Conservation (phyloP, 202 grass and related monocot species). For the Zizania palustris region DNA sequence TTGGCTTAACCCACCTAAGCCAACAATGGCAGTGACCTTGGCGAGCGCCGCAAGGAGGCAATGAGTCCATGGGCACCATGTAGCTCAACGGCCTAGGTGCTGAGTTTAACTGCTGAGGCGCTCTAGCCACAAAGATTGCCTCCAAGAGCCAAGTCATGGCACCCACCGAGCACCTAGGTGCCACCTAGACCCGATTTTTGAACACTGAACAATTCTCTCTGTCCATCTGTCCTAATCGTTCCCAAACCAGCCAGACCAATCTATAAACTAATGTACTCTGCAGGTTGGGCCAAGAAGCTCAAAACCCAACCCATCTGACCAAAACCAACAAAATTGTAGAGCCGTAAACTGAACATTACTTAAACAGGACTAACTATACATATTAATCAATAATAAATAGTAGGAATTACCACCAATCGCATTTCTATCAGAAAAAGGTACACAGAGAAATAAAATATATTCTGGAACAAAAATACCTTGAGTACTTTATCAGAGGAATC, state of each 20-base stretch:
- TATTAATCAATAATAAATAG: constrained; percentile 24
- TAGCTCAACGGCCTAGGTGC: too few species aligned
- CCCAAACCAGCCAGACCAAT: not conserved
- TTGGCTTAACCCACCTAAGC: not conserved
- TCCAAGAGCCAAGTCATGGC: too few species aligned
- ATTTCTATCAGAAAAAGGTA: constrained; percentile 33
- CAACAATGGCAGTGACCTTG: not conserved
- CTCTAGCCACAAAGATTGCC: too few species aligned
- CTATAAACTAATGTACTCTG: not conserved
- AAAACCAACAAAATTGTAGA: not conserved
- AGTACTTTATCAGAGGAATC: constrained; percentile 83
- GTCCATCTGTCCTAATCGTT: not conserved
- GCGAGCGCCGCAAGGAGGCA: too few species aligned
- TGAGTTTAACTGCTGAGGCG: too few species aligned
- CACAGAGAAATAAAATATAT: constrained; percentile 2
- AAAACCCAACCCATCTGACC: not conserved
- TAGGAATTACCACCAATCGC: constrained; percentile 3
- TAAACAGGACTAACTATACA: constrained; percentile 10
- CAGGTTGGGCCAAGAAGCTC: not conserved
- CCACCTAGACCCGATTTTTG: too few species aligned
- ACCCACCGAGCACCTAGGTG: too few species aligned
- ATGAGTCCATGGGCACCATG: too few species aligned
- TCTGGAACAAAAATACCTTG: constrained; percentile 56
- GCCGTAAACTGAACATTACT: constrained; percentile 10
- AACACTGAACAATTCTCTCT: too few species aligned